Conservation (phyloP, 2,329 filamentous ascomycete species). For the Didymella pinodella region DNA sequence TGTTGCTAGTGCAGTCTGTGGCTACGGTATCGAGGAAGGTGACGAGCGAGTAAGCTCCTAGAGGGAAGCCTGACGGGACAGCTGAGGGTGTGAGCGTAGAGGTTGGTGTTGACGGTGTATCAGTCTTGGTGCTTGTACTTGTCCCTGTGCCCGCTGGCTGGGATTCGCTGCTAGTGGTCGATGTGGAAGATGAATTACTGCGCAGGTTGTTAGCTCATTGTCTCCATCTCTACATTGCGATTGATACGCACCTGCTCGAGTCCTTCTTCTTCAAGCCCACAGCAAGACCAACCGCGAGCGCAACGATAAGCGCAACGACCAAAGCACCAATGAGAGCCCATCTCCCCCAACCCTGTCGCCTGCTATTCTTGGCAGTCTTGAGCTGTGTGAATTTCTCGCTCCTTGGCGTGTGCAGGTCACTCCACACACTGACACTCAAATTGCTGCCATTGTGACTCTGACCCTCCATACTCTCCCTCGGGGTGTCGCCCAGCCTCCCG, state of each 20-base stretch:
- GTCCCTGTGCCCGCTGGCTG: constrained; percentile 16
- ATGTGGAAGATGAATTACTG: constrained; percentile 10
- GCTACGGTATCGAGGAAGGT: constrained; percentile 64
- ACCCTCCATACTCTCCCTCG: constrained; percentile 42
- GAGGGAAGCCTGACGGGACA: constrained; percentile 60
- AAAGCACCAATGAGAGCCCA: constrained; percentile 47
- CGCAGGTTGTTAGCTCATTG: constrained; percentile 11
- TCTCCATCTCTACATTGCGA: rapidly evolving
- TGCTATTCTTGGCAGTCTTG: constrained; percentile 16
- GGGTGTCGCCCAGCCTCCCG: constrained; percentile 39
- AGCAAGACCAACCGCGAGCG: constrained; percentile 51
- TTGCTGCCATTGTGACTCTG: constrained; percentile 37
- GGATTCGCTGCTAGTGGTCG: constrained; percentile 12
- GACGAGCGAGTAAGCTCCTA: constrained; percentile 68
- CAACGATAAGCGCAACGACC: constrained; percentile 46
- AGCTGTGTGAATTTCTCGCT: constrained; percentile 45
- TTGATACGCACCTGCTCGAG: constrained; percentile 30
- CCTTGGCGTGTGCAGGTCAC: constrained; percentile 34
- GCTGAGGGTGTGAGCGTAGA: constrained; percentile 29
- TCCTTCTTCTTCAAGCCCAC: constrained; percentile 54
- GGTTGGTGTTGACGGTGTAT: constrained; percentile 24
- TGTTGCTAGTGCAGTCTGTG: constrained; percentile 66
- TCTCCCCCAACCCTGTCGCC: constrained; percentile 52
- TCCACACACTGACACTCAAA: constrained; percentile 50
- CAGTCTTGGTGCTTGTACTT: constrained; percentile 14